A percentile compares a stretch with the other conserved stretches of the same genome.
Conservation (phyloP, 345 rosid genomes). For the Murraya paniculata region DNA sequence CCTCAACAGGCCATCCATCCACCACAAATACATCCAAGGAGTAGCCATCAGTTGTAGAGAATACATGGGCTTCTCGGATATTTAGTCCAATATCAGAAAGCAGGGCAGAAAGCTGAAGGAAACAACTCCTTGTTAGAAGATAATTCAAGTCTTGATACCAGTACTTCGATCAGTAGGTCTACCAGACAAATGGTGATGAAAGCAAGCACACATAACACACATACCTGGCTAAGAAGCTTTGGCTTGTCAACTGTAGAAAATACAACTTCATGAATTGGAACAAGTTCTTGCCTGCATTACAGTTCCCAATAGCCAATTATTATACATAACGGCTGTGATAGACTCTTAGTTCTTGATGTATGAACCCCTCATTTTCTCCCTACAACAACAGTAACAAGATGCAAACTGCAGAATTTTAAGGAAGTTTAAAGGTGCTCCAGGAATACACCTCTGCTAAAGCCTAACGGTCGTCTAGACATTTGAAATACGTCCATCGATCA, state of each 20-base stretch:
- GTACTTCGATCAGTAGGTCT: conserved; percentile 2
- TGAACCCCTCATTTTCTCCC: background rate
- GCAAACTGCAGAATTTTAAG: background rate
- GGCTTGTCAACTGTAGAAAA: conserved; percentile 72
- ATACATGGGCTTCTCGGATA: conserved; percentile 81
- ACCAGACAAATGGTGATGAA: background rate
- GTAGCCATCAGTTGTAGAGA: conserved; percentile 76
- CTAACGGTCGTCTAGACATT: background rate
- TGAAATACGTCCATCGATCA: background rate
- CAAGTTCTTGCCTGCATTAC: conserved; percentile 47
- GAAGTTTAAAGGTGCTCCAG: background rate
- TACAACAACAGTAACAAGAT: background rate
- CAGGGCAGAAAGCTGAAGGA: conserved; percentile 67
- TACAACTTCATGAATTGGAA: conserved; percentile 64
- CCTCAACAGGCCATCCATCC: conserved; percentile 74
- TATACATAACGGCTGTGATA: background rate
- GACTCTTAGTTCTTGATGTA: background rate
- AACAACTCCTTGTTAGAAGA: conserved; percentile 24
- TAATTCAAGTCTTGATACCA: background rate
- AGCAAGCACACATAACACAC: background rate
- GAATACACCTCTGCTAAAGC: background rate
- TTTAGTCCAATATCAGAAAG: conserved; percentile 77
- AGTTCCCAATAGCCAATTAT: conserved; percentile 17
- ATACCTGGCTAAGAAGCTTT: conserved; percentile 77
- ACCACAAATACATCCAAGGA: conserved; percentile 78